phyloP scores from a whole-genome alignment of 768 basidiomycete genomes.

The Suillus tomentosus region DNA sequence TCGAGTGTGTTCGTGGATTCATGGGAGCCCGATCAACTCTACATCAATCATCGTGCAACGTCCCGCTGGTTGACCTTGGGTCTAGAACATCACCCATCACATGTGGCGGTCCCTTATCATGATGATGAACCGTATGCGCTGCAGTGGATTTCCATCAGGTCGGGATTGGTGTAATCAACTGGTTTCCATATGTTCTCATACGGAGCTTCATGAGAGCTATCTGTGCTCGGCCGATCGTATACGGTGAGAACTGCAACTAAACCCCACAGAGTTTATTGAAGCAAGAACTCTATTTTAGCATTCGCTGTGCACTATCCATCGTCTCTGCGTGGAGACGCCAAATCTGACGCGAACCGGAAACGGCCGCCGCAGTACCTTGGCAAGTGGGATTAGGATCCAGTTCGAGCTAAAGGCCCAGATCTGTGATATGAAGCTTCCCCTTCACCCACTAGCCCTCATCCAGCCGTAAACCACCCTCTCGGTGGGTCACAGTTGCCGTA shows the following conservation, averaged over 20 bases:
- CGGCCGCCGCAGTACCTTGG: no score
- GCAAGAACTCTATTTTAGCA: not conserved
- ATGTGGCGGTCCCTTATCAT: not conserved
- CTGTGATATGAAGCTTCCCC: no score
- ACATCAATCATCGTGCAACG: not conserved
- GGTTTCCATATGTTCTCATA: not conserved
- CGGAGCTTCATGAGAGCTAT: not conserved
- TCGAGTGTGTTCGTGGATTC: not conserved
- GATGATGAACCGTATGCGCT: not conserved
- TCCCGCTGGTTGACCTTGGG: not conserved
- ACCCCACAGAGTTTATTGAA: not conserved
- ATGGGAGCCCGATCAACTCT: not conserved
- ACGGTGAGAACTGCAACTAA: not conserved
- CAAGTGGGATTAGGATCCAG: no score
- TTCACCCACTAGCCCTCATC: no score
- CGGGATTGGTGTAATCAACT: not conserved
- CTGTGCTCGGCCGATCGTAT: not conserved
- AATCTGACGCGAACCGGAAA: no score
- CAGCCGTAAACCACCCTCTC: no score
- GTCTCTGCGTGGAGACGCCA: no score
- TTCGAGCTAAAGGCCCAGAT: no score
- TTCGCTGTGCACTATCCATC: not conserved
- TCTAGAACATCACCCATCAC: not conserved
- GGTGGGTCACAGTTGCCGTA: no score
- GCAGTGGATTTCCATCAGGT: not conserved